phyloP scores from a whole-genome alignment of 257 asterid species.

The Solanum sejunctum region DNA sequence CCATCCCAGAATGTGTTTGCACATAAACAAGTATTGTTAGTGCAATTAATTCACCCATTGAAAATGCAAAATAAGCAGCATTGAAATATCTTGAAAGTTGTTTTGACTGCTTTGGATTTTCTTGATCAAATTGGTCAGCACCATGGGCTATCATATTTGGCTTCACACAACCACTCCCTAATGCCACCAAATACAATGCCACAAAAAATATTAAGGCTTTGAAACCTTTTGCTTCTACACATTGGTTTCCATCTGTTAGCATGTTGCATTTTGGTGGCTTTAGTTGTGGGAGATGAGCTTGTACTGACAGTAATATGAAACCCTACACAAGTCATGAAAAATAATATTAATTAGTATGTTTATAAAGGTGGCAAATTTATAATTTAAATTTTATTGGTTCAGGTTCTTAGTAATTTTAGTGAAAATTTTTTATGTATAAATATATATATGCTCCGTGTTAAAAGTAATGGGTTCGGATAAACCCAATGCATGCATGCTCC shows the following conservation, averaged over 20 bases:
- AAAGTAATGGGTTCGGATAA: not conserved
- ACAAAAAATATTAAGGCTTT: conserved; percentile 51
- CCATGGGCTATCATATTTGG: conserved; percentile 97
- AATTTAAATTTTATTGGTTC: not conserved
- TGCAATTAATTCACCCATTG: conserved; percentile 75
- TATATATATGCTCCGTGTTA: not conserved
- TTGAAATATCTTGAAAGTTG: conserved; percentile 76
- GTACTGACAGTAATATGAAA: conserved; percentile 73
- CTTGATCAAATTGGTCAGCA: conserved; percentile 65
- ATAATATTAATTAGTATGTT: not conserved
- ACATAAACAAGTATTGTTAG: conserved; percentile 69
- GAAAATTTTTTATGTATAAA: too few species aligned
- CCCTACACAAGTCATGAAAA: conserved; percentile 27
- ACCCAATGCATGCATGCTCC: not conserved
- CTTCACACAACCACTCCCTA: conserved; percentile 94
- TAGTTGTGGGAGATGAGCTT: conserved; percentile 89
- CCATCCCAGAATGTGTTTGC: conserved; percentile 98
- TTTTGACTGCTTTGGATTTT: conserved; percentile 38
- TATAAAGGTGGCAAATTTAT: not conserved
- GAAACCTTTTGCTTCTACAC: conserved; percentile 66
- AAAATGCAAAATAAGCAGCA: conserved; percentile 87
- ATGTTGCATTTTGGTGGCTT: conserved; percentile 73
- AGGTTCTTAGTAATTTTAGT: too few species aligned
- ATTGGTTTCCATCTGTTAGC: conserved; percentile 13
- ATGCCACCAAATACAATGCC: conserved; percentile 80